Percentiles rank a stretch among this genome's conserved stretches.
Conservation (phyloP, 139 green algal species). For the Trebouxia sp. region DNA sequence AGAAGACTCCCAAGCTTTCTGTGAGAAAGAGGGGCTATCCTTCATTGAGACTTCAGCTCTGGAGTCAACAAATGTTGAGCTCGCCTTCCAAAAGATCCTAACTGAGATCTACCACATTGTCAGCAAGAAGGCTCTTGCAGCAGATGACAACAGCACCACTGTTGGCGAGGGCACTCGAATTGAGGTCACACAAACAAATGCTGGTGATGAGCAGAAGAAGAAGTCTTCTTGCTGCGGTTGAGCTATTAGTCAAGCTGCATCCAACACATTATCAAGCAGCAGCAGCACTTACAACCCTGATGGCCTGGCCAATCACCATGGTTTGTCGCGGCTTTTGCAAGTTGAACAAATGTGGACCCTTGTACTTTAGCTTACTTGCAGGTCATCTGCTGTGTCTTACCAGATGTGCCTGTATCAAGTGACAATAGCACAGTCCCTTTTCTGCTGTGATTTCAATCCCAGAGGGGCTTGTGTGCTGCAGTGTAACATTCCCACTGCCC, state of each 20-base stretch:
- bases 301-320: no score
- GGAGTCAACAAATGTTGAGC: conserved; percentile 97
- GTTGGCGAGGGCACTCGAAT: conserved; percentile 44
- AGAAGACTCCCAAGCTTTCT: conserved; percentile 89
- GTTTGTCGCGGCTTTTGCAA: no score
- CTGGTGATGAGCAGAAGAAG: conserved; percentile 51
- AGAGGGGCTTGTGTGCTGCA: no score
- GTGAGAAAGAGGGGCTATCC: conserved; percentile 79
- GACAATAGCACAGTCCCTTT: no score
- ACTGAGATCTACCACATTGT: conserved; percentile 99
- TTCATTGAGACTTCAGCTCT: conserved; percentile 99
- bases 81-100: conserved; percentile 96
- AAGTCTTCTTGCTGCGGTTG: conserved; percentile 54
- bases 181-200: conserved; percentile 47
- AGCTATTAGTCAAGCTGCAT: background rate
- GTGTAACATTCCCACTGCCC: no score
- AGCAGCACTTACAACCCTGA: no score
- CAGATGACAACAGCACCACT: conserved; percentile 27
- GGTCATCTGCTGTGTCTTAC: no score
- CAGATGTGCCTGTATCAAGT: no score
- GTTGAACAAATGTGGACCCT: no score
- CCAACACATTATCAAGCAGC: no score
- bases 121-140: conserved; percentile 84
- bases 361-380: no score
- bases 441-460: no score